Evolutionary conservation across 306 rosid genomes (phyloP).

Genomic region (Leucaena leucocephala): DNA sequence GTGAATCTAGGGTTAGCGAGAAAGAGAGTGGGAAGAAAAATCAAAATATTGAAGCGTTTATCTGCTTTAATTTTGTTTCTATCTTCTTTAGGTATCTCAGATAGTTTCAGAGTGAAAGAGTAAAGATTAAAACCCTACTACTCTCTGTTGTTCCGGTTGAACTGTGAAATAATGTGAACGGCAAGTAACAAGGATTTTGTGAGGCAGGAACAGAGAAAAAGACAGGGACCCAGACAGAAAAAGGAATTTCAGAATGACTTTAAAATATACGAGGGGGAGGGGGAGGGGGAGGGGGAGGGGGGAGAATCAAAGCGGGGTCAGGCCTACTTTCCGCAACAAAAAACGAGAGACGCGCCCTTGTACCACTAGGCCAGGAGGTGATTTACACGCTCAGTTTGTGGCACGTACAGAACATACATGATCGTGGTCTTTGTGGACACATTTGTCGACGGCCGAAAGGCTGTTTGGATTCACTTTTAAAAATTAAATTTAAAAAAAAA

Average conservation of each 20-base stretch:
- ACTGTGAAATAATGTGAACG: slow-evolving; percentile 22
- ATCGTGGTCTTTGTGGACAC: neutral
- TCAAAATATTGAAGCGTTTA: slow-evolving; percentile 41
- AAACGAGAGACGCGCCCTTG: neutral
- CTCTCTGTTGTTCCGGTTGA: neutral
- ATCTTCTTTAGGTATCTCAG: slow-evolving; percentile 43
- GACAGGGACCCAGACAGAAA: neutral
- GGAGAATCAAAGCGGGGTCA: neutral
- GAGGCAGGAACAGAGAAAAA: neutral
- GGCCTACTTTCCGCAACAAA: neutral
- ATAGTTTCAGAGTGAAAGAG: slow-evolving; percentile 33
- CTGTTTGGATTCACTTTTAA: no score
- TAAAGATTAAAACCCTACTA: slow-evolving; percentile 58
- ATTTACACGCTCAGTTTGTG: neutral
- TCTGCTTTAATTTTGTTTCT: slow-evolving; percentile 45
- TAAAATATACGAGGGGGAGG: neutral
- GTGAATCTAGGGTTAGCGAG: slow-evolving; percentile 45
- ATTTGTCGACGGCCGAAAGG: neutral
- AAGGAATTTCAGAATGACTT: slow-evolving; percentile 7
- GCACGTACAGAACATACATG: neutral
- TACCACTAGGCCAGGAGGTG: neutral
- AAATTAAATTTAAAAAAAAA: no score
- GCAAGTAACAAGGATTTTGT: neutral
- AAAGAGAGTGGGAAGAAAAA: slow-evolving; percentile 30
- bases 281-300: neutral